Conservation (phyloP, 2,329 filamentous ascomycete genomes). For the Sordariomycetes sp. region DNA sequence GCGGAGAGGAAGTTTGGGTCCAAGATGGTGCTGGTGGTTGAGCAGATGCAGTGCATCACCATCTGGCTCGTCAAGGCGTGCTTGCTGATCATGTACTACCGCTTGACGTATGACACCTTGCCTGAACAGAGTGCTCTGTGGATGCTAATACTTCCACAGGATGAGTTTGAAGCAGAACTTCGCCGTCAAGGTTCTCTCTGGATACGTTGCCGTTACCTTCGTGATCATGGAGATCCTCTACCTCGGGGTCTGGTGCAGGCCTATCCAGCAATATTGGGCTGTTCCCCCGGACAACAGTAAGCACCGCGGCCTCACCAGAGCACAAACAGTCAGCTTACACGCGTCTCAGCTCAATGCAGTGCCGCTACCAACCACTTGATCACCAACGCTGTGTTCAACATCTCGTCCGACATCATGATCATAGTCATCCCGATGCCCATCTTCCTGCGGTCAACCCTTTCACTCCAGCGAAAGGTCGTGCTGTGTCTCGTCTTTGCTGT, state of each 20-base stretch:
- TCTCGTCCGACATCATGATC: slow-evolving; percentile 49
- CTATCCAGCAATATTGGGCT: slow-evolving; percentile 48
- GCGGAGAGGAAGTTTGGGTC: slow-evolving; percentile 37
- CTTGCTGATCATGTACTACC: slow-evolving; percentile 46
- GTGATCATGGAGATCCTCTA: slow-evolving; percentile 41
- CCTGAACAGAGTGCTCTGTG: no score
- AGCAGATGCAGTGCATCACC: slow-evolving; percentile 51
- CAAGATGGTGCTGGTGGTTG: slow-evolving; percentile 53
- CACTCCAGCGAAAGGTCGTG: slow-evolving; percentile 38
- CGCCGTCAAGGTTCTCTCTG: slow-evolving; percentile 36
- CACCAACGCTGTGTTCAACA: slow-evolving; percentile 47
- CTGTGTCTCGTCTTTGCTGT: slow-evolving; percentile 35
- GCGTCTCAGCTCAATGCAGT: slow-evolving; percentile 39
- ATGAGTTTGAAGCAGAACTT: slow-evolving; percentile 35
- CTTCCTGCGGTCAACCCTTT: slow-evolving; percentile 37
- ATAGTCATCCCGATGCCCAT: slow-evolving; percentile 45
- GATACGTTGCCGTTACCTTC: slow-evolving; percentile 34
- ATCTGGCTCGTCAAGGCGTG: slow-evolving; percentile 49
- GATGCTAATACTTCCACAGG: slow-evolving; percentile 13
- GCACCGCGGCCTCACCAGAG: no score
- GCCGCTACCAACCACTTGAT: slow-evolving; percentile 46
- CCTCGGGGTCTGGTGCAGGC: slow-evolving; percentile 39
- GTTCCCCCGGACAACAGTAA: slow-evolving; percentile 41
- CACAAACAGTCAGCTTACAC: neutral
- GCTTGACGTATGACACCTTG: slow-evolving; percentile 43